Evolutionary conservation across 2,329 filamentous ascomycete species (phyloP), one percentile per base, ranked within the genome.

Genomic region (Cladosporium sp.): DNA sequence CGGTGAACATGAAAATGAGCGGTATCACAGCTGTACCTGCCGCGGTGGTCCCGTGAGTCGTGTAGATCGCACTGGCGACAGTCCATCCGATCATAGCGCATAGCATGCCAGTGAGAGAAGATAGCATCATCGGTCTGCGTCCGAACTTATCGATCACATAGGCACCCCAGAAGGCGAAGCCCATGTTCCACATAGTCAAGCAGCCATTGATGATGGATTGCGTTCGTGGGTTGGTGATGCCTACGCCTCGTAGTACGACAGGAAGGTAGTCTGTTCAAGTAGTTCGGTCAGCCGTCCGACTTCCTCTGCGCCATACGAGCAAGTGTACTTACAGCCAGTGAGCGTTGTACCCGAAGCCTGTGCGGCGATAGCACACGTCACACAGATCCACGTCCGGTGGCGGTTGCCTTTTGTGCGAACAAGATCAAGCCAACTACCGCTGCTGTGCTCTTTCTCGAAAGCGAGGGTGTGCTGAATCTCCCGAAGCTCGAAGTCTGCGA

Each of bases 101-200:
- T 6, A 55, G 20, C 55, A 57, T 57, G 19, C 72, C 71, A 52
- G 57, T 63, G 22, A 67, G 70, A 20, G 70, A 72, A 30, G 56
- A 60, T 36, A 71, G 55, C 61, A 68, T 70, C 49, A 70, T 60
- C 9, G 58, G 59, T 4, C 66, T 60, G 1, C 68, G 63, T 4
- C 67, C 68, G 17, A 67, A 55, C 19, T 64, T 62, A 34, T 71
- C 69, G 55, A 69, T 67, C 19, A 69, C 61, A 28, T 66, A 64
- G 30, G 65, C 64, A 34, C 59, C 55, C 63, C 64, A 63, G 63
- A 83, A 78, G 3, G 83, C 82, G 28, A 40, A 60, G 3, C 60
- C 60, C 60, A 80, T 81, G 42, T 83, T 83, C 61, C 84, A 84
- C 61, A 84, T 85, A 67, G 84, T 85, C 66, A 86, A 79, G 56